These are phyloP conservation scores for Fusarium fujikuroi DNA, from an alignment of 2,329 filamentous ascomycete genomes.

Conservation along the genomic window DNA sequence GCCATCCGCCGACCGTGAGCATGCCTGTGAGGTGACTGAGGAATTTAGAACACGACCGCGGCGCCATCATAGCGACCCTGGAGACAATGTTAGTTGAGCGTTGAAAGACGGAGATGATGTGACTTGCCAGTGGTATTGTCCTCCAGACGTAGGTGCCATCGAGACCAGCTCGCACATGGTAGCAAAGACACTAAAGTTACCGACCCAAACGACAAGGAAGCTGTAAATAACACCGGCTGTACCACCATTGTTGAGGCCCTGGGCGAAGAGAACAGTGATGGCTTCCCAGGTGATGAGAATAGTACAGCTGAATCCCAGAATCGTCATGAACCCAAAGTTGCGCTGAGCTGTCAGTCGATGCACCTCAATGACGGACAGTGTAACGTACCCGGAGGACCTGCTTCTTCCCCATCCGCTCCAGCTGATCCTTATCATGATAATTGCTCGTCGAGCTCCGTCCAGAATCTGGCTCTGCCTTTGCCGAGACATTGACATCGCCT, in stretches of 20 bases:
- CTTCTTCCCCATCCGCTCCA: slow-evolving; percentile 46
- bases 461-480: slow-evolving; percentile 35
- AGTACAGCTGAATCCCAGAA: slow-evolving; percentile 63
- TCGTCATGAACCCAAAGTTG: slow-evolving; percentile 61
- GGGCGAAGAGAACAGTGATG: slow-evolving; percentile 48
- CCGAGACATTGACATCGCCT: slow-evolving; percentile 9
- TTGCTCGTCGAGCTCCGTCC: slow-evolving; percentile 14
- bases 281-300: slow-evolving; percentile 65
- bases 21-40: slow-evolving; percentile 64
- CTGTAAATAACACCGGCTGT: slow-evolving; percentile 64
- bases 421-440: slow-evolving; percentile 40
- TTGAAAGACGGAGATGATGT: too few relatives aligned
- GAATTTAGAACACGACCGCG: slow-evolving; percentile 59
- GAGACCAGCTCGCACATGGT: slow-evolving; percentile 55
- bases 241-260: slow-evolving; percentile 60
- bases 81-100: background rate
- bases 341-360: slow-evolving; percentile 37
- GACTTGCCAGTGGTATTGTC: slow-evolving; percentile 65
- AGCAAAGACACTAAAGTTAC: slow-evolving; percentile 56
- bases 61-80: slow-evolving; percentile 62
- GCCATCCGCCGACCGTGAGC: slow-evolving; percentile 63
- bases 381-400: slow-evolving; percentile 33
- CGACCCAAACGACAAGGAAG: slow-evolving; percentile 59
- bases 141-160: slow-evolving; percentile 62
- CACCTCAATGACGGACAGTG: accelerated